Base-by-base conservation (phyloP, 192 early-diverging fungal genomes). In the Entophlyctis luteolus region DNA sequence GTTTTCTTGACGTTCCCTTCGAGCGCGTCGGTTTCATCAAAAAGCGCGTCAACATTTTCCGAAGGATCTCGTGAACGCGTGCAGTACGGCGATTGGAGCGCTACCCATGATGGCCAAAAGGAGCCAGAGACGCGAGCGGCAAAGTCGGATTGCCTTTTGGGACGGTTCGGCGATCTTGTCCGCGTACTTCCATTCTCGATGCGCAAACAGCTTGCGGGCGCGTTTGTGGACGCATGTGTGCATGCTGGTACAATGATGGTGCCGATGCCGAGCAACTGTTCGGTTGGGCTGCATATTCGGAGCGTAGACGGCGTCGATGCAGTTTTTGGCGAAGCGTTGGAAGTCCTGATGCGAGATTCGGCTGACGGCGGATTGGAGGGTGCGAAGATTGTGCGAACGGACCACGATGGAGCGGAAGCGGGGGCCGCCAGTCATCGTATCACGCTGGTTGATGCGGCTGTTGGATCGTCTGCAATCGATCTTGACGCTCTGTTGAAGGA, bases 151-250 rank as follows among this genome's bases (percentile, higher is more conserved):
- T n/a, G n/a, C n/a, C 81, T 98, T 27, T 79, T 76, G 4, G 85
- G 85, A 3, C 87, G 91, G 72, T 97, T 94, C 68, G 83, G 86
- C 12, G 81, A 90, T n/a, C 76, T 99, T 28, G 81, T 99, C 33
- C 81, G 84, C 37, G 78, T 90, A 20, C 95, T 96, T 70, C 84
- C 90, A 0, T 96, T 86, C 74, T 77, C 84, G 38, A 92, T 89
- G 6, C 89, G 95, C 25, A 86, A 90, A 33, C 80, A 89, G 38
- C 83, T 99, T 33, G 92, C 93, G 0, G 87, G 89, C 16, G 84
- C 88, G 1, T 73, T 97, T 60, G 81, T 91, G 33, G 80, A 48
- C 1, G 10, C 35, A 18, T 22, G 50, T 53, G 48, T 53, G n/a
- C 47, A 28, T 8, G 57, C 57, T 18, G 28, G 42, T 2, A 59